phyloP scores from a whole-genome alignment of 106 monocot genomes.

The Posidonia australis region DNA sequence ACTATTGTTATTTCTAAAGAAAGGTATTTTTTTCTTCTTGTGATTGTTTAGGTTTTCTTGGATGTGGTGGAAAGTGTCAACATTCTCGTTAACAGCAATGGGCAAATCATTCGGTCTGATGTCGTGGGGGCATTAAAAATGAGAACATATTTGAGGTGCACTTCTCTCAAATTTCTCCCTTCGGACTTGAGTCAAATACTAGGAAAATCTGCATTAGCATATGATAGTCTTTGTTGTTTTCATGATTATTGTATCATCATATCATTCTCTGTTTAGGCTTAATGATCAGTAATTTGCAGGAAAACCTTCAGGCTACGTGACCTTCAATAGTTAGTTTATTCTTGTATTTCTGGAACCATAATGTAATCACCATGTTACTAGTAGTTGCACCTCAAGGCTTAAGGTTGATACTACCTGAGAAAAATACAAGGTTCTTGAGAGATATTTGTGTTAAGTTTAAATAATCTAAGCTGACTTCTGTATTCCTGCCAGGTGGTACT shows the following conservation, averaged over 20 bases:
- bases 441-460: too few relatives aligned
- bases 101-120: conserved; percentile 95
- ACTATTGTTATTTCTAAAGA: background rate
- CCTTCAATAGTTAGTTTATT: too few relatives aligned
- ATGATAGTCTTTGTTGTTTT: background rate
- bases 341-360: too few relatives aligned
- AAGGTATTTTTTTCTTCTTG: conserved; percentile 3
- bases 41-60: conserved; percentile 73
- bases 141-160: conserved; percentile 92
- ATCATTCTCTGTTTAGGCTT: background rate
- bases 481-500: too few relatives aligned
- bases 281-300: too few relatives aligned
- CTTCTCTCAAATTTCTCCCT: background rate
- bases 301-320: too few relatives aligned
- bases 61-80: conserved; percentile 98
- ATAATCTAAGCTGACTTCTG: too few relatives aligned
- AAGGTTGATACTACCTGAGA: too few relatives aligned
- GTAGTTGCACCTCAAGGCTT: too few relatives aligned
- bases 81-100: conserved; percentile 99
- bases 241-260: background rate
- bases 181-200: too few relatives aligned
- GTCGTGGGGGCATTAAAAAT: conserved; percentile 98
- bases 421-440: too few relatives aligned
- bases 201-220: background rate
- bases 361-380: too few relatives aligned